Percentiles rank a stretch among this genome's conserved stretches.
Evolutionary conservation across 1,139 yeast genomes (phyloP).

Genomic region (Arxiozyma slooffiae): DNA sequence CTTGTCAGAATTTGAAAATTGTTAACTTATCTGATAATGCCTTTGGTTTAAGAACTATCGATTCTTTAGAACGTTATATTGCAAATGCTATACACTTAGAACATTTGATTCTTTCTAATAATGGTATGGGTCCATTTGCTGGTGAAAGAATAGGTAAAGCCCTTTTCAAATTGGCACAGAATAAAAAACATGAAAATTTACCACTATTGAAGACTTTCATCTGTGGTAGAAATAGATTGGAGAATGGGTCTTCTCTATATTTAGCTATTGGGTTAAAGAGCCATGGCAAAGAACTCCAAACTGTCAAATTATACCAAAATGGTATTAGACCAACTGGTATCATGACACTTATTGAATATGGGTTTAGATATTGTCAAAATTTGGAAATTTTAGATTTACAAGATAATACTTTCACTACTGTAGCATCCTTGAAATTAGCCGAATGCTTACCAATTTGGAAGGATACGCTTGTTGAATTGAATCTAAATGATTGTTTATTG

Average conservation of each 20-base stretch:
- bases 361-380: constrained; percentile 51
- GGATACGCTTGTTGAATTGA: constrained; percentile 55
- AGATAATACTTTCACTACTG: constrained; percentile 85
- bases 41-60: constrained; percentile 90
- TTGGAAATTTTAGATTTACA: constrained; percentile 75
- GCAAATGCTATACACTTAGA: constrained; percentile 68
- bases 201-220: constrained; percentile 64
- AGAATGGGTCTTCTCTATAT: constrained; percentile 79
- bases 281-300: constrained; percentile 57
- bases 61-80: constrained; percentile 71
- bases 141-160: constrained; percentile 90
- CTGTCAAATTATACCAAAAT: constrained; percentile 78
- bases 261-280: constrained; percentile 68
- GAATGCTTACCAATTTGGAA: constrained; percentile 47
- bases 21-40: constrained; percentile 91
- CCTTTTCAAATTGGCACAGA: constrained; percentile 58
- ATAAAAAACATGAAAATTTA: constrained; percentile 40
- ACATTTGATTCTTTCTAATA: constrained; percentile 81
- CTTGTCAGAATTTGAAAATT: constrained; percentile 58
- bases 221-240: constrained; percentile 94
- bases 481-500: constrained; percentile 80
- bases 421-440: constrained; percentile 71
- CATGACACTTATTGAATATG: constrained; percentile 60
- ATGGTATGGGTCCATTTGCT: constrained; percentile 96
- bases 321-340: constrained; percentile 95